These are phyloP conservation scores for Pythium sp. DNA, from an alignment of 352 stramenopile genomes.

Conservation along the genomic window DNA sequence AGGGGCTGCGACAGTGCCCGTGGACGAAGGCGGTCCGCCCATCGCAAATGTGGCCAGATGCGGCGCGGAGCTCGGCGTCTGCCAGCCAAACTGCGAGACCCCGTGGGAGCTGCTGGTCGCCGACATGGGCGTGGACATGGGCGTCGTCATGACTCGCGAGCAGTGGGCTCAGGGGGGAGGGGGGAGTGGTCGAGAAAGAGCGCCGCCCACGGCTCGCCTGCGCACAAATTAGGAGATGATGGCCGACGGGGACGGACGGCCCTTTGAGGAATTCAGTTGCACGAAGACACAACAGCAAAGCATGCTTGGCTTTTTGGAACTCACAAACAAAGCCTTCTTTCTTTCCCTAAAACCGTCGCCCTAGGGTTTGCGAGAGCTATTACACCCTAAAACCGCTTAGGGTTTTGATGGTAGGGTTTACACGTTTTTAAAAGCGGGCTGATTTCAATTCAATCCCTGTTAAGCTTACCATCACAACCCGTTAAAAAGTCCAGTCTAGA, in stretches of 20 bases:
- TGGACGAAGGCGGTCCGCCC: background rate
- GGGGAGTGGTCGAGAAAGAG: background rate
- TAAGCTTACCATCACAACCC: too few species aligned
- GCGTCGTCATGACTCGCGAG: background rate
- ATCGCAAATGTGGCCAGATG: constrained; percentile 9
- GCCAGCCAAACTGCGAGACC: constrained; percentile 11
- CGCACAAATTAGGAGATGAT: background rate
- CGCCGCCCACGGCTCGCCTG: background rate
- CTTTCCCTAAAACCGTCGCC: too few species aligned
- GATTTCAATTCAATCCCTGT: too few species aligned
- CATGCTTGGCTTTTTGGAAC: too few species aligned
- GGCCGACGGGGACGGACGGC: background rate
- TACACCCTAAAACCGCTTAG: too few species aligned
- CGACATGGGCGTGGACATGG: constrained; percentile 11
- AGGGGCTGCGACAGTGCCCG: constrained; percentile 20
- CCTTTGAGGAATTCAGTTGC: constrained; percentile 12
- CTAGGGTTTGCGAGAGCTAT: too few species aligned
- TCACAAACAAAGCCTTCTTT: too few species aligned
- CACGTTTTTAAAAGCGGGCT: too few species aligned
- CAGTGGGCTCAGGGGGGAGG: background rate
- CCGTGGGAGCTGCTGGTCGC: constrained; percentile 11
- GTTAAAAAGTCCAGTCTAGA: too few species aligned
- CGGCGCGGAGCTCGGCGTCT: constrained; percentile 16
- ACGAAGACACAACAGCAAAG: background rate
- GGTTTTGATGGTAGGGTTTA: too few species aligned